phyloP scores from a whole-genome alignment of 164 flowering plant species.

The Berberis vulgaris region DNA sequence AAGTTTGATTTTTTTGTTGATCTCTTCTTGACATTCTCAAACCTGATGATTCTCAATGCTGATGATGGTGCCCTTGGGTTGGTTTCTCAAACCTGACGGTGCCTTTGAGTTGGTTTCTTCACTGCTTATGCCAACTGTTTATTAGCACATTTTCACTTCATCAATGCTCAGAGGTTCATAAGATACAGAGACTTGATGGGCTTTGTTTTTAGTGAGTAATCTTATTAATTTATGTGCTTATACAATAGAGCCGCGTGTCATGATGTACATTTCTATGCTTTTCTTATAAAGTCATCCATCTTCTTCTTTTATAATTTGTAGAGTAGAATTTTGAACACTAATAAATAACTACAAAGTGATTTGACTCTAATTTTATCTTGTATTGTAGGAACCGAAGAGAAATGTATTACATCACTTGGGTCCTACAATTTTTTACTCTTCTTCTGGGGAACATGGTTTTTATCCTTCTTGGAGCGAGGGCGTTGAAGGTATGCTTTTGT shows the following conservation, averaged over 20 bases:
- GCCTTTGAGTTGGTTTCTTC: conserved; percentile 40
- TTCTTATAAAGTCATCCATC: not conserved
- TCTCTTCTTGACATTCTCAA: conserved; percentile 29
- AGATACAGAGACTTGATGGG: conserved; percentile 63
- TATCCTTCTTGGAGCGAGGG: conserved; percentile 49
- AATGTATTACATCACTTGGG: conserved; percentile 44
- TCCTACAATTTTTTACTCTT: conserved; percentile 33
- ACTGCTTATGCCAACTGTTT: conserved; percentile 44
- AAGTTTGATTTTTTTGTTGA: no score
- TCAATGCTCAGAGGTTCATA: conserved; percentile 46
- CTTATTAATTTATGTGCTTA: no score
- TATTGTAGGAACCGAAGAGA: conserved; percentile 26
- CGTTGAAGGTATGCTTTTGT: conserved; percentile 15
- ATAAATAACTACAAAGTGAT: no score
- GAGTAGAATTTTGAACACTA: not conserved
- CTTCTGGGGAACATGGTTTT: conserved; percentile 48
- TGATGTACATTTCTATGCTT: not conserved
- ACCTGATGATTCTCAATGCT: conserved; percentile 21
- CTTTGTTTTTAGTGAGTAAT: conserved; percentile 31
- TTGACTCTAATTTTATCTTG: not conserved
- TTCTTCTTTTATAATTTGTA: not conserved
- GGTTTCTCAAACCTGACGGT: conserved; percentile 5
- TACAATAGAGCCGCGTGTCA: not conserved
- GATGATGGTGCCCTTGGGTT: no score
- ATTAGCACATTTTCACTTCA: conserved; percentile 38